Evolutionary conservation across 768 basidiomycete species (phyloP).

Genomic region (Brasilioporus rufonigricans): DNA sequence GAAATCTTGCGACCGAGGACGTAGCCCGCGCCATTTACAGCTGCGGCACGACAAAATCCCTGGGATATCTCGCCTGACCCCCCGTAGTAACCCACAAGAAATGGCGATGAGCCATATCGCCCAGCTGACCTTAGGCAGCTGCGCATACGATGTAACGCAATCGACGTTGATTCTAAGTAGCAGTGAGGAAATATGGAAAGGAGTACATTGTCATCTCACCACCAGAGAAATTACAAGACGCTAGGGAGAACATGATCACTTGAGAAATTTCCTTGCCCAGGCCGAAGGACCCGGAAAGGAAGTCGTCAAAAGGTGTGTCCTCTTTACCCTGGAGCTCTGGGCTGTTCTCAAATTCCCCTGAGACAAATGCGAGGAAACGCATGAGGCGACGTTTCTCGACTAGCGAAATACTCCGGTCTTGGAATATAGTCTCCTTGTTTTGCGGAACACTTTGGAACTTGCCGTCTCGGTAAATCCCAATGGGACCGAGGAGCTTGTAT

Average conservation of each 20-base stretch:
- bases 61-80: conserved; percentile 90
- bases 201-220: conserved; percentile 42
- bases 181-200: conserved; percentile 5
- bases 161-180: conserved; percentile 58
- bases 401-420: conserved; percentile 69
- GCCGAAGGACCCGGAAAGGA: conserved; percentile 62
- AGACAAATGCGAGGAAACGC: conserved; percentile 85
- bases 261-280: conserved; percentile 55
- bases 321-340: conserved; percentile 58
- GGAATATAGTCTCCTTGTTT: conserved; percentile 93
- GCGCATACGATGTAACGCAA: conserved; percentile 67
- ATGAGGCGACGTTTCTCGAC: conserved; percentile 88
- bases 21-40: conserved; percentile 75
- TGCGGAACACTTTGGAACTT: conserved; percentile 69
- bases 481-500: conserved; percentile 76
- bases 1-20: conserved; percentile 53
- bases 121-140: conserved; percentile 77
- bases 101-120: conserved; percentile 84
- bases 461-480: conserved; percentile 55
- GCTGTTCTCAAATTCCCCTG: conserved; percentile 67
- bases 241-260: conserved; percentile 75
- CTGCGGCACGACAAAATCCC: conserved; percentile 85
- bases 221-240: conserved; percentile 56
- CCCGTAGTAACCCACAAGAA: conserved; percentile 94
- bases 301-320: conserved; percentile 55